Evolutionary conservation across 805 yeast species (phyloP).

Genomic region (Pichia membranifaciens): DNA sequence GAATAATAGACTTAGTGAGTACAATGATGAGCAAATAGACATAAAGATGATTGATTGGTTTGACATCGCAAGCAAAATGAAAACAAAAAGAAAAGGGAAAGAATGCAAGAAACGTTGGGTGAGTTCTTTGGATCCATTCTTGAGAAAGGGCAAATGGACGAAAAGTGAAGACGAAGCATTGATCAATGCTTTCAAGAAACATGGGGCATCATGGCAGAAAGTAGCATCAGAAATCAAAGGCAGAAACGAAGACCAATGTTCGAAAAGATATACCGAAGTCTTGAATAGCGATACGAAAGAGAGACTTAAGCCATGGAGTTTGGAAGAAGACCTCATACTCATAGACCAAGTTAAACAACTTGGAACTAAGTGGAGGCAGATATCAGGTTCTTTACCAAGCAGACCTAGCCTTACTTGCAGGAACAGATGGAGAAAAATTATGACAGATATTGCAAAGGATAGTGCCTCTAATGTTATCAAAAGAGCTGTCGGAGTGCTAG

Average conservation of each 20-base stretch:
- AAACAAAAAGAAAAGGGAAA: conserved; percentile 54
- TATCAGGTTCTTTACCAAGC: conserved; percentile 63
- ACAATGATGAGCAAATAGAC: conserved; percentile 27
- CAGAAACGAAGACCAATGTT: conserved; percentile 92
- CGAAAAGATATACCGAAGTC: conserved; percentile 84
- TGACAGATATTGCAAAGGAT: conserved; percentile 67
- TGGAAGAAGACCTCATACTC: conserved; percentile 67
- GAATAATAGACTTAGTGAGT: conserved; percentile 15
- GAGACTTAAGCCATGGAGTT: conserved; percentile 72
- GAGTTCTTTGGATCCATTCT: conserved; percentile 74
- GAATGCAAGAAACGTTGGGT: conserved; percentile 88
- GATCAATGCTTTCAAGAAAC: conserved; percentile 53
- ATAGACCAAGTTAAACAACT: conserved; percentile 60
- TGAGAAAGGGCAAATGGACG: conserved; percentile 86
- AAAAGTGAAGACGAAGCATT: conserved; percentile 66
- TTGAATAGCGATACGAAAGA: conserved; percentile 76
- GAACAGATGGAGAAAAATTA: conserved; percentile 86
- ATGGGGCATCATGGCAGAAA: conserved; percentile 83
- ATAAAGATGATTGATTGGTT: conserved; percentile 58
- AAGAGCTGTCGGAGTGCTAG: conserved; percentile 48
- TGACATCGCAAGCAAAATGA: conserved; percentile 39
- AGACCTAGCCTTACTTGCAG: conserved; percentile 87
- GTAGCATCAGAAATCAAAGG: conserved; percentile 73
- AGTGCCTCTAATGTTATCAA: conserved; percentile 51
- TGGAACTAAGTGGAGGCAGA: conserved; percentile 88